A percentile compares a stretch with the other conserved stretches of the same genome.
These are phyloP conservation scores for bread wheat (Triticum aestivum) DNA, from an alignment of 176 grass and related monocot species.

Conservation along the genomic window IWGSC_CS_RefSeq_v2.1 NC_057797.1:636106662-636107161, in stretches of 20 bases:
- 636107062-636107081: slow-evolving; percentile 23
- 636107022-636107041: slow-evolving; percentile 15
- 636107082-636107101: slow-evolving; percentile 26
- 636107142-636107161: slow-evolving; percentile 48
- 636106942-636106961: slow-evolving; percentile 40
- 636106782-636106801: background rate
- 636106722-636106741: background rate
- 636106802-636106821: background rate
- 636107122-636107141: slow-evolving; percentile 56
- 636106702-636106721: background rate
- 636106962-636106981: slow-evolving; percentile 57
- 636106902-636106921: slow-evolving; percentile 33
- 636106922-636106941: slow-evolving; percentile 35
- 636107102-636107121: slow-evolving; percentile 28
- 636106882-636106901: slow-evolving; percentile 41
- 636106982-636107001: slow-evolving; percentile 61
- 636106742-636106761: background rate
- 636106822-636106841: slow-evolving; percentile 4
- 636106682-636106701: background rate
- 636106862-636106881: slow-evolving; percentile 37
- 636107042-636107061: slow-evolving; percentile 44
- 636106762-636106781: background rate
- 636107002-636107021: slow-evolving; percentile 40
- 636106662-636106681: background rate
- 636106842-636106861: slow-evolving; percentile 46